These are phyloP conservation scores for Cyclotella choctawhatcheeana DNA, from an alignment of 108 stramenopile genomes.

Conservation along the genomic window DNA sequence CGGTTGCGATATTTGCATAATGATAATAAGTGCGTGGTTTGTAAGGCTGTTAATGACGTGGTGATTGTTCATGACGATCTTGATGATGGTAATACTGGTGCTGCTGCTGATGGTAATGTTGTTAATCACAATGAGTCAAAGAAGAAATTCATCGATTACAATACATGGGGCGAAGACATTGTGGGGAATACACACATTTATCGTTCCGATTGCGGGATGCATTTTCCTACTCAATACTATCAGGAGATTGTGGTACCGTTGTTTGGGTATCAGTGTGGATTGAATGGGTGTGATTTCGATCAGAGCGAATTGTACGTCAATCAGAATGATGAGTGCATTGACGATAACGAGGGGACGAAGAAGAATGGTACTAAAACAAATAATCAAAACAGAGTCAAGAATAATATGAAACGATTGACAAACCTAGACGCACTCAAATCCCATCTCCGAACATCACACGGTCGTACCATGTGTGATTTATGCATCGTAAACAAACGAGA, in stretches of 20 bases:
- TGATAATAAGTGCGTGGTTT: conserved; percentile 82
- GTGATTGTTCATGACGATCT: conserved; percentile 64
- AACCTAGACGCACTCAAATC: conserved; percentile 60
- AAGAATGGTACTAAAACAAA: conserved; percentile 22
- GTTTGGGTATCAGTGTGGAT: conserved; percentile 67
- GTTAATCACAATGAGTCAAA: too few species aligned
- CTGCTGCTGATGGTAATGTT: too few species aligned
- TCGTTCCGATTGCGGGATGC: conserved; percentile 79
- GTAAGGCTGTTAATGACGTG: conserved; percentile 68
- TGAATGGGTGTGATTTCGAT: conserved; percentile 53
- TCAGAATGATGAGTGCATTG: conserved; percentile 13
- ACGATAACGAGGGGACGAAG: not conserved
- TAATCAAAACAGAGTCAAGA: conserved; percentile 21
- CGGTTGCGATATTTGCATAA: conserved; percentile 70
- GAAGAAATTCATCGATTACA: conserved; percentile 62
- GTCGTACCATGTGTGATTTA: conserved; percentile 70
- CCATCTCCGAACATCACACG: conserved; percentile 76
- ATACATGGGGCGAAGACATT: conserved; percentile 77
- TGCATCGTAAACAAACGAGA: conserved; percentile 84
- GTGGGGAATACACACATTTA: conserved; percentile 51
- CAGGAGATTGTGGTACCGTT: conserved; percentile 59
- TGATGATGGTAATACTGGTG: too few species aligned
- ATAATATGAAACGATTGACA: conserved; percentile 33
- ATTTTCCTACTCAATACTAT: conserved; percentile 67
- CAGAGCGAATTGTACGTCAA: conserved; percentile 40